Conservation (phyloP, 2,329 filamentous ascomycete genomes). For the Hypoxylon sp. region DNA sequence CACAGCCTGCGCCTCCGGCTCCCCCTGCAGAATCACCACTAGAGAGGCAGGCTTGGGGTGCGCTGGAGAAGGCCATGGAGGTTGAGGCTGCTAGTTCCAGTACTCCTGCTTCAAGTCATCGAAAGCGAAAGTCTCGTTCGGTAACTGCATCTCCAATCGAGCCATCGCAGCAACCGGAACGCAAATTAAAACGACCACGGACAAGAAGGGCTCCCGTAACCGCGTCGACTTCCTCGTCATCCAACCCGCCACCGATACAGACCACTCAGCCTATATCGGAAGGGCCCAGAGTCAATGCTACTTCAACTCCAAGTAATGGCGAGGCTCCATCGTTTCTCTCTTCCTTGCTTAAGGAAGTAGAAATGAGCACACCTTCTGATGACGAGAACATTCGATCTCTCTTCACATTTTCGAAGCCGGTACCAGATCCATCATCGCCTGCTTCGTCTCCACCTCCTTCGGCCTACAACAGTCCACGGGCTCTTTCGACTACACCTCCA, state of each 20-base stretch:
- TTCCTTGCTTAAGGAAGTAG: conserved; percentile 88
- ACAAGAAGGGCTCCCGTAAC: conserved; percentile 72
- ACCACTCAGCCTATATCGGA: conserved; percentile 39
- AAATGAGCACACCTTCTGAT: conserved; percentile 71
- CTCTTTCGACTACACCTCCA: conserved; percentile 76
- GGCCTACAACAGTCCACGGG: conserved; percentile 74
- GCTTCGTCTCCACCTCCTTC: conserved; percentile 74
- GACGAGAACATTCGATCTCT: conserved; percentile 64
- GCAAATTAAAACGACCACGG: conserved; percentile 88
- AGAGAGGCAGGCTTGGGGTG: conserved; percentile 88
- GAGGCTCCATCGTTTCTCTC: conserved; percentile 84
- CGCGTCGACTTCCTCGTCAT: conserved; percentile 60
- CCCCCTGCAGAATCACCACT: conserved; percentile 77
- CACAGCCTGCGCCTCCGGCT: conserved; percentile 63
- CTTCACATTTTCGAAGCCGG: conserved; percentile 52
- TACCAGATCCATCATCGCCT: conserved; percentile 68
- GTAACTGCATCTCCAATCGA: conserved; percentile 78
- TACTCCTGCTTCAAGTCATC: conserved; percentile 59
- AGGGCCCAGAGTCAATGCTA: conserved; percentile 41
- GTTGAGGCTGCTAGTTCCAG: conserved; percentile 72
- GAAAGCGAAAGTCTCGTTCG: conserved; percentile 81
- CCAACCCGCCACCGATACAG: conserved; percentile 44
- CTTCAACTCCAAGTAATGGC: conserved; percentile 48
- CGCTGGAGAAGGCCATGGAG: conserved; percentile 86
- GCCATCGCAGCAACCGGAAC: conserved; percentile 76